These are phyloP conservation scores for Trichoderma reesei DNA, from an alignment of 495 filamentous ascomycete species.

Conservation along the genomic window DNA sequence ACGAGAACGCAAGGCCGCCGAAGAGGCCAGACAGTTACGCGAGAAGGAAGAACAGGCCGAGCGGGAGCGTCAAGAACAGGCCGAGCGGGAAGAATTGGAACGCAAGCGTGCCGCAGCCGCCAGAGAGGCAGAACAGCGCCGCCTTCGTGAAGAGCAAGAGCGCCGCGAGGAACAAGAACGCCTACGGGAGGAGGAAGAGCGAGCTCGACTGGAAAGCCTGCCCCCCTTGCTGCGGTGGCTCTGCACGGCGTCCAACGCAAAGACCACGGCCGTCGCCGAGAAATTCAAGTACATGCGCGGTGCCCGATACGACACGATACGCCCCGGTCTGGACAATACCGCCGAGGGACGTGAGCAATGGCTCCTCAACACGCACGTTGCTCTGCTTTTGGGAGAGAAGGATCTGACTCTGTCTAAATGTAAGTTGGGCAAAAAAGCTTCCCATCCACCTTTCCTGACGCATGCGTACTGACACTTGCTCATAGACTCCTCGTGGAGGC, in stretches of 20 bases:
- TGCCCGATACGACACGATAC: constrained; percentile 45
- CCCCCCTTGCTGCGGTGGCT: constrained; percentile 46
- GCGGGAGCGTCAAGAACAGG: constrained; percentile 32
- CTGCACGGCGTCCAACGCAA: constrained; percentile 37
- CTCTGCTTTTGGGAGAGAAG: constrained; percentile 64
- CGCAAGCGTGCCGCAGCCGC: constrained; percentile 30
- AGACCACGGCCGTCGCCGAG: constrained; percentile 34
- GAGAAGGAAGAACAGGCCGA: constrained; percentile 31
- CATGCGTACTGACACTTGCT: not conserved
- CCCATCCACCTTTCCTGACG: not conserved
- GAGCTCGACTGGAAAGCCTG: constrained; percentile 38
- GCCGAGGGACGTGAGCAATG: constrained; percentile 52
- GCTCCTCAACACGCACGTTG: constrained; percentile 68
- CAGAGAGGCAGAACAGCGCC: constrained; percentile 42
- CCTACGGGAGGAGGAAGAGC: constrained; percentile 35
- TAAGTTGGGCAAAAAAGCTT: constrained; percentile 28
- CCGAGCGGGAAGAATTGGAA: constrained; percentile 49
- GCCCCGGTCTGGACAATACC: constrained; percentile 34
- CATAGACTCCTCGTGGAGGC: constrained; percentile 60
- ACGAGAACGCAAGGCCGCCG: constrained; percentile 32
- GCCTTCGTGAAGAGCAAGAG: constrained; percentile 37
- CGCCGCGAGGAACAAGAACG: constrained; percentile 35
- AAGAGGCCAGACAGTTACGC: constrained; percentile 33
- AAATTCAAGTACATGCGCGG: constrained; percentile 42
- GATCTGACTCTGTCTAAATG: constrained; percentile 65